These are phyloP conservation scores for Kurtzmaniella quercitrusa DNA, from an alignment of 1,139 yeast species.

Conservation along the genomic window DNA sequence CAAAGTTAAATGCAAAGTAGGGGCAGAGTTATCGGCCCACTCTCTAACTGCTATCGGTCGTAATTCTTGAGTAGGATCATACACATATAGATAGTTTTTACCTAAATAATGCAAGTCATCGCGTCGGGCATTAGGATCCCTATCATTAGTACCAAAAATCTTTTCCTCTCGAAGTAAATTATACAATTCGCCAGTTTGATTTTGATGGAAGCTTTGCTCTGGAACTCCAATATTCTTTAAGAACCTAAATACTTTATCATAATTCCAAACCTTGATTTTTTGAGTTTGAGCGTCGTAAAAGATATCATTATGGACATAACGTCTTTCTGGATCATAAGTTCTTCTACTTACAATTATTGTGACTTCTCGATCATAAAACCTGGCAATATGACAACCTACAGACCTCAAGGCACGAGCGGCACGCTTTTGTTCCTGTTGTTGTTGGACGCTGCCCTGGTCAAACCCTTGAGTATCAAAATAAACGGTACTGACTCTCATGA, in stretches of 20 bases:
- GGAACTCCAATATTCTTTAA: slow-evolving; percentile 58
- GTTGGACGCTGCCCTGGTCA: slow-evolving; percentile 36
- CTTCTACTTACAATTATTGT: slow-evolving; percentile 79
- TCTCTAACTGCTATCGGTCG: slow-evolving; percentile 84
- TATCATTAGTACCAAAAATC: slow-evolving; percentile 79
- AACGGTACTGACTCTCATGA: slow-evolving; percentile 68
- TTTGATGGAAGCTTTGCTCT: slow-evolving; percentile 11
- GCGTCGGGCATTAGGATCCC: slow-evolving; percentile 80
- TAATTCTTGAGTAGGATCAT: slow-evolving; percentile 73
- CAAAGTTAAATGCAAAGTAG: slow-evolving; percentile 40
- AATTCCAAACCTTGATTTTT: slow-evolving; percentile 80
- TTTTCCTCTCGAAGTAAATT: slow-evolving; percentile 79
- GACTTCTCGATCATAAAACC: slow-evolving; percentile 73
- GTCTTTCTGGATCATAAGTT: slow-evolving; percentile 16
- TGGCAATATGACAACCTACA: slow-evolving; percentile 64
- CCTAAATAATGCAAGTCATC: slow-evolving; percentile 84
- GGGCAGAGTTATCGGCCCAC: slow-evolving; percentile 55
- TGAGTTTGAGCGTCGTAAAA: slow-evolving; percentile 58
- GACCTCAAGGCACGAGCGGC: slow-evolving; percentile 51
- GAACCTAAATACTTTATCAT: slow-evolving; percentile 80
- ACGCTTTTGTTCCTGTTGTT: slow-evolving; percentile 47
- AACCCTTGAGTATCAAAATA: slow-evolving; percentile 75
- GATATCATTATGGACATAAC: slow-evolving; percentile 53
- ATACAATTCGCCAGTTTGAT: slow-evolving; percentile 39
- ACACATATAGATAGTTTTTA: slow-evolving; percentile 62